Evolutionary conservation across 192 early-diverging fungal genomes (phyloP), one percentile per base, ranked within the genome.

Genomic region (Chytriomyces sp.): DNA sequence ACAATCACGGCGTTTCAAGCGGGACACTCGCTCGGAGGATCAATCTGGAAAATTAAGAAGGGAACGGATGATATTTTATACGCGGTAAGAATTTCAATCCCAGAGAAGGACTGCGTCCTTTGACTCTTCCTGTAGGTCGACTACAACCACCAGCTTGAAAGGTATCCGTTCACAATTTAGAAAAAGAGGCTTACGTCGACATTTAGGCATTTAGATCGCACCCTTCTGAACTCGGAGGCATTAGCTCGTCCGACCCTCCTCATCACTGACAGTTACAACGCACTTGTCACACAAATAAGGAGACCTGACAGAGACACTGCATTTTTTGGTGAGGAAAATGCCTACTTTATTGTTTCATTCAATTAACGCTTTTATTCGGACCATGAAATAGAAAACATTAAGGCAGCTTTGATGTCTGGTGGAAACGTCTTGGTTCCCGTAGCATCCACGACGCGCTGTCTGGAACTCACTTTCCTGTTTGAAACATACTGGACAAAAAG

Each of bases 41-140:
- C 96, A 1, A 83, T 99, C 49, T 99, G 97, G 97, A 94, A 92
- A 57, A 94, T 99, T 60, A 91, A 90, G 74, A 96, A 95, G 70
- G 95, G 94, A 59, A 90, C 92, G 17, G 95, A 99, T 71, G 89
- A 91, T 7, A 92, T 99, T 61, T 82, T 98, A 4, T 99, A 99
- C 73, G 94, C 96, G 0, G 93, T 98, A 4, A 3, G 64, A 36
- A 36, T 52, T 49, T 10, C 3, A 19, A 52, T 65, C 31, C 8
- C 3, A 26, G 10, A 22, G 39, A 22, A 30, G 22, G 14, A 52
- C 10, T 38, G 26, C 60, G 32, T 12, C 41, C 34, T 39, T 39
- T 10, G n/a, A n/a, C 44, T 2, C 8, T 62, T 66, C 8, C 12
- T 6, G 2, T 31, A 66, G 64, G 44, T 66, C 37, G 94, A 99